These are phyloP conservation scores for Chaetomidium leptoderma DNA, from an alignment of 495 filamentous ascomycete species.

Conservation along the genomic window DNA sequence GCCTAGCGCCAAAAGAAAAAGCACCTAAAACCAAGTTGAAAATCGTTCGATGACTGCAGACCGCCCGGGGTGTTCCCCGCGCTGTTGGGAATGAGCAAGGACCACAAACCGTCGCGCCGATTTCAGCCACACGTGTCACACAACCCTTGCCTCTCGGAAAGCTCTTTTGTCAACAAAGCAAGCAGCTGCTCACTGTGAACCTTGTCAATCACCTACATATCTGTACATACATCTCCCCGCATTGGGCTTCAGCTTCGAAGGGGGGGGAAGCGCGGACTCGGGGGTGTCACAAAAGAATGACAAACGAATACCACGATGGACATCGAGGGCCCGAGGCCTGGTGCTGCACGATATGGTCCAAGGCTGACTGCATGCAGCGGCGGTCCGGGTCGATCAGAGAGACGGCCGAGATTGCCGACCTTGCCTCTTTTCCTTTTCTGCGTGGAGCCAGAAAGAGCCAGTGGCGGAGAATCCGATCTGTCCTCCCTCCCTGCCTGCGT, in stretches of 20 bases:
- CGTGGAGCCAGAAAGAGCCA: not conserved
- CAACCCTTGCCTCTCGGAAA: not conserved
- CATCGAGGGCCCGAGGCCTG: too few species aligned
- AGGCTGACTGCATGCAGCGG: slow-evolving; percentile 9
- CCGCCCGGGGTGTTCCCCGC: slow-evolving; percentile 5
- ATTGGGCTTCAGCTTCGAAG: too few species aligned
- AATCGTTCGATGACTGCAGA: slow-evolving; percentile 22
- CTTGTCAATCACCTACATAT: too few species aligned
- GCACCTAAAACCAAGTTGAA: too few species aligned
- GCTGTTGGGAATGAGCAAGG: slow-evolving; percentile 4
- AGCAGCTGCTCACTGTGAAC: not conserved
- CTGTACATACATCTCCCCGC: too few species aligned
- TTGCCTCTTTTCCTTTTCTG: not conserved
- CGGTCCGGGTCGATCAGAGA: slow-evolving; percentile 5
- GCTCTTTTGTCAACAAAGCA: not conserved
- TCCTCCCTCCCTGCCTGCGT: not conserved
- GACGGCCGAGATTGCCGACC: not conserved
- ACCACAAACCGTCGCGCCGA: not conserved
- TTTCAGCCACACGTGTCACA: slow-evolving; percentile 14
- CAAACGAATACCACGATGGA: too few species aligned
- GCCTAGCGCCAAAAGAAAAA: slow-evolving; percentile 22
- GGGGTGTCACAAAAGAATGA: not conserved
- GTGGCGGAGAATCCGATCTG: not conserved
- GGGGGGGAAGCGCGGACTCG: not conserved
- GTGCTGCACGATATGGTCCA: not conserved